Evolutionary conservation across 2,329 filamentous ascomycete genomes (phyloP).

Genomic region (Elsinoe arachidis): DNA sequence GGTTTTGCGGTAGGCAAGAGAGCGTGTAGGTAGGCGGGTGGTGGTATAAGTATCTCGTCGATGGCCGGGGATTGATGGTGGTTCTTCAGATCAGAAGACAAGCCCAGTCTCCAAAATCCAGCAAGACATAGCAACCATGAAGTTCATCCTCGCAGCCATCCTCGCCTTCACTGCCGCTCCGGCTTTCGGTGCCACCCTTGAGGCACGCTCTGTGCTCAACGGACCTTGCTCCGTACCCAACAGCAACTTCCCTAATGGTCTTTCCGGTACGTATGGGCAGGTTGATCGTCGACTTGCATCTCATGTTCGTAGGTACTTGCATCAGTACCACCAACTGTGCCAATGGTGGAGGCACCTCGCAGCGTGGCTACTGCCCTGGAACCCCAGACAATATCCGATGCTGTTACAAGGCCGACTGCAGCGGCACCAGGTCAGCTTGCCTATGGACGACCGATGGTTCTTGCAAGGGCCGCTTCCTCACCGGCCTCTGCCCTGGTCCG

Average conservation of each 20-base stretch:
- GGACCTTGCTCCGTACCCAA: background rate
- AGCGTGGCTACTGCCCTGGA: constrained; percentile 2
- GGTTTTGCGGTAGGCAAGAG: background rate
- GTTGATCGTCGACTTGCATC: background rate
- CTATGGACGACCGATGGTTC: background rate
- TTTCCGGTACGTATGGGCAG: background rate
- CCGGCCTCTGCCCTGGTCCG: background rate
- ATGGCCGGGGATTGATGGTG: background rate
- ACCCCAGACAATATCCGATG: constrained; percentile 1
- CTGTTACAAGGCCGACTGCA: constrained; percentile 7
- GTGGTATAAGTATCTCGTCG: background rate
- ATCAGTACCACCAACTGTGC: background rate
- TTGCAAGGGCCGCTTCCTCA: background rate
- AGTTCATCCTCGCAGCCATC: constrained; percentile 1
- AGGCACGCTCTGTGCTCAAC: constrained; percentile 7
- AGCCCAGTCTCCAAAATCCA: background rate
- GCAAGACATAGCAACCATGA: constrained; percentile 1
- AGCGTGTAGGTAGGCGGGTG: background rate
- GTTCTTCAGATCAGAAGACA: background rate
- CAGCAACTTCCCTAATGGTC: background rate
- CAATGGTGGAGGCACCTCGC: background rate
- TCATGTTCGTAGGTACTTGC: background rate
- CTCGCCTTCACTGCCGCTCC: background rate
- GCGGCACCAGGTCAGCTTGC: background rate
- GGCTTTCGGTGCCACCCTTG: background rate